Percentiles rank a stretch among this genome's conserved stretches.
These are phyloP conservation scores for Acephala macrosclerotiorum DNA, from an alignment of 2,329 filamentous ascomycete species.

Conservation along the genomic window DNA sequence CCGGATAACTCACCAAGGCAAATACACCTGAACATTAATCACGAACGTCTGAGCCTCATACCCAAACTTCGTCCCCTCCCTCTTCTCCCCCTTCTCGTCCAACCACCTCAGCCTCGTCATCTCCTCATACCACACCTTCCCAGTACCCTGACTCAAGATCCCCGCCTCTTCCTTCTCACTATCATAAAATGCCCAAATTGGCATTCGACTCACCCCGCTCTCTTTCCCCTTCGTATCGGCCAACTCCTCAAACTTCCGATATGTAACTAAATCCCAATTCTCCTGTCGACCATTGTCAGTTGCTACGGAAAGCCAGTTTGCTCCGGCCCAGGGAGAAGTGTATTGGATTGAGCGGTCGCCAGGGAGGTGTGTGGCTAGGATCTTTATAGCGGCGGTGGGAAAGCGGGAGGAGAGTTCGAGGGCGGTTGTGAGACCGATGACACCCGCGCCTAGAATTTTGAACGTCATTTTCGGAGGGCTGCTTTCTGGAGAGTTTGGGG, in stretches of 20 bases:
- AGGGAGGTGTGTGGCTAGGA: slow-evolving; percentile 87
- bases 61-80: slow-evolving; percentile 72
- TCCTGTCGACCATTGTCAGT: slow-evolving; percentile 65
- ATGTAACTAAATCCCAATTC: slow-evolving; percentile 60
- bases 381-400: slow-evolving; percentile 63
- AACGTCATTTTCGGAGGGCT: slow-evolving; percentile 3
- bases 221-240: slow-evolving; percentile 26
- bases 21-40: slow-evolving; percentile 33
- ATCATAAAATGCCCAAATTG: slow-evolving; percentile 25
- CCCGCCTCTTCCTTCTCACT: slow-evolving; percentile 26
- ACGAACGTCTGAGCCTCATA: slow-evolving; percentile 67
- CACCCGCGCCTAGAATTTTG: slow-evolving; percentile 55
- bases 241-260: slow-evolving; percentile 71
- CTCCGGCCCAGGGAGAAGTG: slow-evolving; percentile 86
- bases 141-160: slow-evolving; percentile 29
- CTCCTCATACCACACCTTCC: slow-evolving; percentile 45
- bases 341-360: slow-evolving; percentile 92
- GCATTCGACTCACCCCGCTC: slow-evolving; percentile 27
- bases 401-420: slow-evolving; percentile 62
- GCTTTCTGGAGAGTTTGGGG: background rate
- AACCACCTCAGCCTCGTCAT: slow-evolving; percentile 63
- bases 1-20: slow-evolving; percentile 25
- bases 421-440: slow-evolving; percentile 70
- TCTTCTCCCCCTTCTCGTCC: slow-evolving; percentile 52
- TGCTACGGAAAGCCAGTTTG: slow-evolving; percentile 59